Evolutionary conservation across 2,329 filamentous ascomycete genomes (phyloP).

Genomic region (Ceratocystis lukuohia): DNA sequence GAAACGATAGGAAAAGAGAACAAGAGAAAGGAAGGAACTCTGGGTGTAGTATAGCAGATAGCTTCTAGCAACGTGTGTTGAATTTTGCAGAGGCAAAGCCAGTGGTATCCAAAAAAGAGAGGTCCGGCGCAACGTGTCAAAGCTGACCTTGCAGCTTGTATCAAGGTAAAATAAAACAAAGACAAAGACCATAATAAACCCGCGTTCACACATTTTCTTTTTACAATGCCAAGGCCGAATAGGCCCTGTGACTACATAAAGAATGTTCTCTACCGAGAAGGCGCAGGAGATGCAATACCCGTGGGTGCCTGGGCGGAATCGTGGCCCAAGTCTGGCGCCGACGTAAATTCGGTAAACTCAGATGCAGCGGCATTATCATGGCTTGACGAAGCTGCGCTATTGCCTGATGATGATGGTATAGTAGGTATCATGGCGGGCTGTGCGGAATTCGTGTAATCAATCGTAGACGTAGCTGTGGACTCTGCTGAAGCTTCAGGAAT

Average conservation of each 20-base stretch:
- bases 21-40: neutral
- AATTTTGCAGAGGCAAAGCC: neutral
- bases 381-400: constrained; percentile 1
- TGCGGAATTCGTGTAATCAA: neutral
- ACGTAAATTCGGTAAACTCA: constrained; percentile 16
- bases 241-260: neutral
- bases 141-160: neutral
- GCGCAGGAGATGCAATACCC: neutral
- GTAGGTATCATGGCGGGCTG: neutral
- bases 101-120: neutral
- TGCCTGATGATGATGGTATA: neutral
- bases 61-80: neutral
- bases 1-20: neutral
- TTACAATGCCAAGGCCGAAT: neutral
- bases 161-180: constrained; percentile 10
- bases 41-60: neutral
- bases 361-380: neutral
- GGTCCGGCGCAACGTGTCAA: neutral
- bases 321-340: constrained; percentile 2
- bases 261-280: neutral
- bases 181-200: neutral
- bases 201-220: neutral
- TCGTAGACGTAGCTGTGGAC: neutral
- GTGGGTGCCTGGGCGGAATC: neutral
- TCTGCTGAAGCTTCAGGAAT: constrained; percentile 12